phyloP scores from a whole-genome alignment of 257 asterid genomes.

The Nicotiana paniculata region DNA sequence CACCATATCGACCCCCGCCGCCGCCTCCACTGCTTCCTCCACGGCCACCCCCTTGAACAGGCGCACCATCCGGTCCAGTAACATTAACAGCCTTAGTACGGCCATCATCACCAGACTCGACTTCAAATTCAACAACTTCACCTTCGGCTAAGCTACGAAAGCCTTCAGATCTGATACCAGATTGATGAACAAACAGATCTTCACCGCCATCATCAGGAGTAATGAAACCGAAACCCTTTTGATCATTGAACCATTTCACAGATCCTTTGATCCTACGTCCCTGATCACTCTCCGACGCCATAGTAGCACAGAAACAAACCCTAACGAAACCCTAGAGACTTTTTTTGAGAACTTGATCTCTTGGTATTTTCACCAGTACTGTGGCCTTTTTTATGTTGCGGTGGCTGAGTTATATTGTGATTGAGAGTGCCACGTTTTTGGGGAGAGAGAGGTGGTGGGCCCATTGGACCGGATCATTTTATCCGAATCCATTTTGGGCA shows the following conservation, averaged over 20 bases:
- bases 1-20: neutral
- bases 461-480: neutral
- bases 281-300: slow-evolving; percentile 24
- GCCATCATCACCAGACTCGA: slow-evolving; percentile 49
- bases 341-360: neutral
- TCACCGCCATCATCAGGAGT: slow-evolving; percentile 74
- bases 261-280: slow-evolving; percentile 42
- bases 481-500: neutral
- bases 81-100: slow-evolving; percentile 53
- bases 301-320: neutral
- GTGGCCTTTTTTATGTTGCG: neutral
- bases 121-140: slow-evolving; percentile 56
- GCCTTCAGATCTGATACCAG: slow-evolving; percentile 57
- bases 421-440: neutral
- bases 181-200: slow-evolving; percentile 75
- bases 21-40: slow-evolving; percentile 15
- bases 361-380: neutral
- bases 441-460: neutral
- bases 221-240: slow-evolving; percentile 71
- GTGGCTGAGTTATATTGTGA: neutral
- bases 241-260: slow-evolving; percentile 79
- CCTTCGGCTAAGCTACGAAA: slow-evolving; percentile 69
- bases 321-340: neutral
- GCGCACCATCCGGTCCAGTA: slow-evolving; percentile 46
- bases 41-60: slow-evolving; percentile 52